Evolutionary conservation across 805 yeast species (phyloP), one percentile per base, ranked within the genome.

Genomic region (Candida sanyiensis): DNA sequence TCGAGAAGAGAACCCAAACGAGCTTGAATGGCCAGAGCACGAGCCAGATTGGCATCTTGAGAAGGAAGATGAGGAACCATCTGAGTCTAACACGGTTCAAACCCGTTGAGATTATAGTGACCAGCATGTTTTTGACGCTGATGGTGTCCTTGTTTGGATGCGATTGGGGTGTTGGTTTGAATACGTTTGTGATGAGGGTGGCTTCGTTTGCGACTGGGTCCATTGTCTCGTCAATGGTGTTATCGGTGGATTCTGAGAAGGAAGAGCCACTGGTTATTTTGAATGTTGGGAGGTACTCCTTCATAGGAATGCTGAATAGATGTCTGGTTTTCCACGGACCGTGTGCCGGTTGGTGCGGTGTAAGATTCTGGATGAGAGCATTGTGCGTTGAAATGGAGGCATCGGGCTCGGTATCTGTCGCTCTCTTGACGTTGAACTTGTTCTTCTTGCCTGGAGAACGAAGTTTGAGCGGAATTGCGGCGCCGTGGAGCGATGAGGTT

Each of bases 261-360:
- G 37, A 20, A 7, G 26, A 12, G 13, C 31, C 31, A 4, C 37
- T 37, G 7, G 34, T 38, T 17, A 38, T 8, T 19, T 38, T 38
- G 37, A 38, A 38, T 17, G 40, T 27, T 12, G 40, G 40, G n/a
- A 38, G 37, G 28, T 32, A 32, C 18, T 21, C 15, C 17, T 26
- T 38, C 18, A 32, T 21, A 22, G 34, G 34, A 31, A 31, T 31
- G 34, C 21, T 31, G 26, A 31, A 31, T 31, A 31, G 18, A 31
- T 31, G 34, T n/a, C 17, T 19, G 17, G 34, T 31, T 22, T 21
- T 31, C 8, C 8, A 9, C n/a, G 15, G 8, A 7, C 8, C 13
- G 8, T 27, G 17, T 27, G n/a, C 15, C n/a, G 29, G 29, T 7
- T 7, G 15, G 15, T 9, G 22, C 19, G 33, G 9, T 7, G 13